Conservation (phyloP, 345 rosid species). For the Sapria himalayana region DNA sequence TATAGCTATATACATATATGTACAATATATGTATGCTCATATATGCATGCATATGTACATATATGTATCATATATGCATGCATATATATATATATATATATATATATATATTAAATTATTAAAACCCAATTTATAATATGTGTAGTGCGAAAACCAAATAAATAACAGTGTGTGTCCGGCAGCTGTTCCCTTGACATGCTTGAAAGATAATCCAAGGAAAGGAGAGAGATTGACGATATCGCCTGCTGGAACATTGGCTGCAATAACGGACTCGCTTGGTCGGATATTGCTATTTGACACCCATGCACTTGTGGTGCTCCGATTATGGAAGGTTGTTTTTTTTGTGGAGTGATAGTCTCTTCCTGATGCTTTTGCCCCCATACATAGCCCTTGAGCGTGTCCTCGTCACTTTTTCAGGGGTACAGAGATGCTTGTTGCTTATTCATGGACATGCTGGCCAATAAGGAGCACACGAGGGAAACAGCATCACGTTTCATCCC, state of each 20-base stretch:
- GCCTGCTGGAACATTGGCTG: conserved; percentile 95
- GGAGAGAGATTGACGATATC: conserved; percentile 78
- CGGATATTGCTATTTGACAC: conserved; percentile 87
- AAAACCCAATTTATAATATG: neutral
- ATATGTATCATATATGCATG: too few species aligned
- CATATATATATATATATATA: neutral
- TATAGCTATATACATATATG: too few species aligned
- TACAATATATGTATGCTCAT: too few species aligned
- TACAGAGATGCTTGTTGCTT: conserved; percentile 89
- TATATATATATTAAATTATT: neutral
- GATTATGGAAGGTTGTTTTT: conserved; percentile 66
- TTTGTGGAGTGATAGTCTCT: neutral
- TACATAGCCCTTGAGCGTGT: neutral
- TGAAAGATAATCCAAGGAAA: conserved; percentile 87
- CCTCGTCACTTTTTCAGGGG: conserved; percentile 26
- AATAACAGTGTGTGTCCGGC: conserved; percentile 12
- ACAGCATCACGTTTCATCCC: conserved; percentile 31
- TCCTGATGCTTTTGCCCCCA: neutral
- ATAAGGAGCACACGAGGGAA: conserved; percentile 24
- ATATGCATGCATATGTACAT: too few species aligned
- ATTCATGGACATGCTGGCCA: conserved; percentile 80
- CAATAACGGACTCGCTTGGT: conserved; percentile 93
- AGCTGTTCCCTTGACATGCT: conserved; percentile 91
- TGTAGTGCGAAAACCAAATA: conserved; percentile 1
- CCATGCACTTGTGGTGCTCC: conserved; percentile 86